Base-by-base conservation (phyloP, 345 rosid genomes). In the Passiflora organensis region DNA sequence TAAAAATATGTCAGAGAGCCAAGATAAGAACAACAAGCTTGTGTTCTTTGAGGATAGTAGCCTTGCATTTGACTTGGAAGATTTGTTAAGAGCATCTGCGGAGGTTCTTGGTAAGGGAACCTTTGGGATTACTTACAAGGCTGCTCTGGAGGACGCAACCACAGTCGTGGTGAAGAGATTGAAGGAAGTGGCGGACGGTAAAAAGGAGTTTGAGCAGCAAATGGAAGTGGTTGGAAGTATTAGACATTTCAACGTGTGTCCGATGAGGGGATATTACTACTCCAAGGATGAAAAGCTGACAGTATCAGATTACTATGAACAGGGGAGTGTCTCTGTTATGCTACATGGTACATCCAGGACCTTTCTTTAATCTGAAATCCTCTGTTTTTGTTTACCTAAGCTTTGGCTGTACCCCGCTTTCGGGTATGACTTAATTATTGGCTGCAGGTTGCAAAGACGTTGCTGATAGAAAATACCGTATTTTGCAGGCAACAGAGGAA, bases 41-140 rank as follows among this genome's bases (percentile, higher is more conserved):
- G 64, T 69, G 28, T 69, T 69, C 60, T 69, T 63, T 43, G 73
- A 69, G 52, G 68, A 66, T 21, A 62, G 60, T n/a, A 69, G 45
- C 21, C 68, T 69, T 44, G 73, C 73, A 53, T 69, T 69, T 53
- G 68, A 69, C 48, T 69, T 69, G 60, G 73, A 69, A 55, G 68
- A 69, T 46, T 41, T 69, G 59, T 48, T 69, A 48, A 58, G 73
- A 45, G 73, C 73, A 14, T 69, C 73, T 19, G 73, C 73, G 8
- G 73, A 63, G 57, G 67, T 69, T 10, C 68, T 69, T 13, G 73
- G 73, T 13, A 69, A 63, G 60, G 73, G 73, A 47, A 63, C 60
- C 8, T 62, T 57, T 19, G 73, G 73, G 6, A 53, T 61, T 13
- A 64, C 73, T 38, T 69, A 69, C 16, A 69, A 58, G 68, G 73